Evolutionary conservation across 1,284 basidiomycete genomes (phyloP), one percentile per base, ranked within the genome.

Genomic region (Cystobasidiaceae sp.): DNA sequence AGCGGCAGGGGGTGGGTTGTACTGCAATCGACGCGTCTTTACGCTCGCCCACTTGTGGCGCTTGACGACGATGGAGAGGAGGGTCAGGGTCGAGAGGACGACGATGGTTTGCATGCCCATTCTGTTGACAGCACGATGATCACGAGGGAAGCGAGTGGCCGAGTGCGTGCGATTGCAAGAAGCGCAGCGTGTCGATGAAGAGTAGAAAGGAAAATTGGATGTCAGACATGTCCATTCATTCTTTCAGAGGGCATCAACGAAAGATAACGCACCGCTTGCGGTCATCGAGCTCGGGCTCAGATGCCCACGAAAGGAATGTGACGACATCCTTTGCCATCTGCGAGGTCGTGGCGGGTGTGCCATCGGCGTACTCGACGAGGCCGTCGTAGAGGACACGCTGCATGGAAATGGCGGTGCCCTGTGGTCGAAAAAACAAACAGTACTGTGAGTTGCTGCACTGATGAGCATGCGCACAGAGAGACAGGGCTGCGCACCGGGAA

Each of bases 281-380:
- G 77, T 93, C 87, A 77, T 99, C 96, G 77, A 94, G 90, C 79
- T 99, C 96, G 28, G 96, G 96, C 79, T 98, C 96, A 66, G 94
- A 69, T 1, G 74, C 74, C 73, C 77, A 79, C 11, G 70, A 85
- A 67, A 98, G 80, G 87, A 98, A 99, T 2, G 89, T 91, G 44
- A 86, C 85, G 55, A 99, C 93, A 75, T 99, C 96, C 84, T 98
- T 98, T 72, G 96, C 93, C 93, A 98, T 94, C 79, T 98, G 96
- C n/a, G 90, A 90, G 9, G 93, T 89, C 52, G 94, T 98, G 11
- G 94, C 90, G 9, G 94, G 92, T 4, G 96, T 98, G 62, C 90
- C 89, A 76, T 97, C 93, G 0, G 90, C 88, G 77, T 89, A 97
- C 79, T 97, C 93, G 66, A 97, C 93, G 46, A 97, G 78, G 46